These are phyloP conservation scores for Mollisia scopiformis DNA, from an alignment of 2,329 filamentous ascomycete species.

Conservation along the genomic window DNA sequence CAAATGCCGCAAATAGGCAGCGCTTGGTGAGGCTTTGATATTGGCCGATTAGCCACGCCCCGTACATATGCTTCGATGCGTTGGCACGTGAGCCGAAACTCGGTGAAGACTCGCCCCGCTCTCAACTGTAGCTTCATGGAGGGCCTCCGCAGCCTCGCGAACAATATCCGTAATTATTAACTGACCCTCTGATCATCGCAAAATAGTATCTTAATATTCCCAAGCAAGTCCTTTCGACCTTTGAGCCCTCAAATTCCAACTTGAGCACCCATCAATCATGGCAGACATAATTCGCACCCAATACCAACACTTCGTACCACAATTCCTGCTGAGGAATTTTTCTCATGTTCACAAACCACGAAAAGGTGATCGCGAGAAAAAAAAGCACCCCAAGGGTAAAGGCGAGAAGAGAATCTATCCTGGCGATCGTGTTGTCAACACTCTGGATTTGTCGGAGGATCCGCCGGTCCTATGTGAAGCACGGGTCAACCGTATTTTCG, in stretches of 20 bases:
- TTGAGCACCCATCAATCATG: constrained; percentile 6
- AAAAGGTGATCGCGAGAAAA: not conserved
- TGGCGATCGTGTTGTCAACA: constrained; percentile 9
- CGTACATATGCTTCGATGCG: constrained; percentile 1
- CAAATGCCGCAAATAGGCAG: not conserved
- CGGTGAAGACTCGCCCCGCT: not conserved
- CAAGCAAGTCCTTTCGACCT: not conserved
- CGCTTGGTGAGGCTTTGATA: not conserved
- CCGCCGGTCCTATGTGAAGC: constrained; percentile 17
- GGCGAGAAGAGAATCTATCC: constrained; percentile 6
- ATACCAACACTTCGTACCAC: constrained; percentile 41
- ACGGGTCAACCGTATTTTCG: constrained; percentile 31
- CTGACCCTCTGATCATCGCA: not conserved
- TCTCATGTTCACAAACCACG: constrained; percentile 24
- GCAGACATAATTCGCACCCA: constrained; percentile 17
- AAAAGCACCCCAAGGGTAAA: constrained; percentile 7
- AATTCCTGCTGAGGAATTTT: constrained; percentile 40
- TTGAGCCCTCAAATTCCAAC: not conserved
- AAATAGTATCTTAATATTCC: not conserved
- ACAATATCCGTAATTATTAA: not conserved
- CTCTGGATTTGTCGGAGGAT: no score
- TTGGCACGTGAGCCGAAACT: not conserved
- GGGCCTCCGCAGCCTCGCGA: not conserved
- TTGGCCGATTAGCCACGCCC: not conserved
- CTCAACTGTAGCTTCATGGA: not conserved